Conservation (phyloP, 2,329 filamentous ascomycete genomes). For the Fusarium bactridioides region DNA sequence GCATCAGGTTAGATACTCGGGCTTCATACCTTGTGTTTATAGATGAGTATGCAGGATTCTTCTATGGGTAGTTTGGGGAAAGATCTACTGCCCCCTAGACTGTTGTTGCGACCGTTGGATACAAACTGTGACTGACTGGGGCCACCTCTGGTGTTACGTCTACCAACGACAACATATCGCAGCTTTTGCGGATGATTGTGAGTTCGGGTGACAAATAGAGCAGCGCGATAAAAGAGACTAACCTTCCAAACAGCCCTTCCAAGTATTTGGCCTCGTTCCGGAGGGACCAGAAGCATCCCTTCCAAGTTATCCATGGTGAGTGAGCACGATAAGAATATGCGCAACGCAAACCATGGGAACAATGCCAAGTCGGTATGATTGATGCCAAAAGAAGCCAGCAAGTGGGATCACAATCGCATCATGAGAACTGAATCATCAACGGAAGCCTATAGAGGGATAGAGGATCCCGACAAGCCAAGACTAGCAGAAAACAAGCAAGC, state of each 20-base stretch:
- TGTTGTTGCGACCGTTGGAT: constrained; percentile 50
- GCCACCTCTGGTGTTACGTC: constrained; percentile 43
- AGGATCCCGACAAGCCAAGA: not conserved
- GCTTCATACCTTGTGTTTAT: constrained; percentile 61
- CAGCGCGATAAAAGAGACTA: constrained; percentile 23
- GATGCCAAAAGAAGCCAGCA: constrained; percentile 1
- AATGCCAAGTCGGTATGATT: not conserved
- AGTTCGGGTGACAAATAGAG: not conserved
- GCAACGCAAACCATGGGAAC: not conserved
- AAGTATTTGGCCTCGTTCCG: constrained; percentile 60
- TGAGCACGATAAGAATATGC: not conserved
- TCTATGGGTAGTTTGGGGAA: constrained; percentile 49
- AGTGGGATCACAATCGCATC: constrained; percentile 37
- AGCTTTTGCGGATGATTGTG: constrained; percentile 50
- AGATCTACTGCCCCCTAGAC: constrained; percentile 48
- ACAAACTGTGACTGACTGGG: constrained; percentile 51
- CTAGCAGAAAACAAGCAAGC: not conserved
- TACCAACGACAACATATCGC: constrained; percentile 67
- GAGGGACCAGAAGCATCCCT: constrained; percentile 59
- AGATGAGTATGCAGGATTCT: constrained; percentile 60
- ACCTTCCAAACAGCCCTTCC: constrained; percentile 63
- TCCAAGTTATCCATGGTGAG: constrained; percentile 52
- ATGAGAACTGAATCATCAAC: constrained; percentile 32
- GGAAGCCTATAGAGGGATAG: not conserved
- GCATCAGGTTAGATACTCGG: not conserved